These are phyloP conservation scores for Penstemon davidsonii DNA, from an alignment of 257 asterid species.

Conservation along the genomic window DNA sequence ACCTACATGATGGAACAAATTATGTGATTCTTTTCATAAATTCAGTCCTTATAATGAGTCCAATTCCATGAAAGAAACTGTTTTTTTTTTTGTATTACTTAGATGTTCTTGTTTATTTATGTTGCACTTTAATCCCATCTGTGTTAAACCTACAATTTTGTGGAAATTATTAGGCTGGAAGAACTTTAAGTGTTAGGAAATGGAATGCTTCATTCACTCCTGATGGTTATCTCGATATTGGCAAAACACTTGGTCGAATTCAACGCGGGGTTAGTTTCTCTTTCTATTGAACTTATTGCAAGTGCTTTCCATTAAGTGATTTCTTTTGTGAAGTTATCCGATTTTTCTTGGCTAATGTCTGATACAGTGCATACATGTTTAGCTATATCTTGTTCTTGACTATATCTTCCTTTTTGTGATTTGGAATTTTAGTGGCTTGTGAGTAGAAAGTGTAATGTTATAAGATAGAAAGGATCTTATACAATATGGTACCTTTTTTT, in stretches of 20 bases:
- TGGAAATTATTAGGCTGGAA: constrained; percentile 66
- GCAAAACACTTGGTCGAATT: constrained; percentile 77
- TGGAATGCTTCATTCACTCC: constrained; percentile 83
- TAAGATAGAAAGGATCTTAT: constrained; percentile 1
- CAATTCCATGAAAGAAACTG: too few relatives aligned
- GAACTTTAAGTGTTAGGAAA: constrained; percentile 83
- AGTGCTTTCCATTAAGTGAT: constrained; percentile 2
- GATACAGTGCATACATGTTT: not conserved
- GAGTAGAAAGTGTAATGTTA: not conserved
- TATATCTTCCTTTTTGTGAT: constrained; percentile 5
- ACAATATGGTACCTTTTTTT: constrained; percentile 13
- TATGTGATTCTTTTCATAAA: not conserved
- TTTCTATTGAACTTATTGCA: constrained; percentile 18
- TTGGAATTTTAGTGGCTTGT: constrained; percentile 17
- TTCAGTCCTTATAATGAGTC: too few relatives aligned
- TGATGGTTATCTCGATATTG: constrained; percentile 83
- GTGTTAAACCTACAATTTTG: constrained; percentile 17
- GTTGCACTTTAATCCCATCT: constrained; percentile 1
- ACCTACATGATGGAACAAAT: constrained; percentile 13
- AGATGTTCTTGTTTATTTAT: constrained; percentile 1
- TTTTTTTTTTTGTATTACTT: constrained; percentile 11
- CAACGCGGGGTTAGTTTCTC: constrained; percentile 74
- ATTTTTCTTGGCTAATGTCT: constrained; percentile 3
- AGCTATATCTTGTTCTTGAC: constrained; percentile 15
- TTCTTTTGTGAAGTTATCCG: not conserved